Evolutionary conservation across 805 yeast species (phyloP).

Genomic region (Candida ipomoeae): DNA sequence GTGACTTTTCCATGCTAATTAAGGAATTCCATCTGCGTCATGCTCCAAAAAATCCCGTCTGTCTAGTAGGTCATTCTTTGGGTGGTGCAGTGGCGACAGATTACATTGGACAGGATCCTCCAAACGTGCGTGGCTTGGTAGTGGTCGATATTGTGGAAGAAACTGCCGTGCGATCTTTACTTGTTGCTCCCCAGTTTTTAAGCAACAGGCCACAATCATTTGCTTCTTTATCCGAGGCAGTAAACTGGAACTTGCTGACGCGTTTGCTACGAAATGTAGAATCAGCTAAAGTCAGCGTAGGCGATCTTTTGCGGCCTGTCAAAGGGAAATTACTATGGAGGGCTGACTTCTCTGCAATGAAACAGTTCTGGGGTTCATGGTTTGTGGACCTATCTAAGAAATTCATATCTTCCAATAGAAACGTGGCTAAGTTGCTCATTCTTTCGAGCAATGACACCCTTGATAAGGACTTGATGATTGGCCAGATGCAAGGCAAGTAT

Average conservation of each 20-base stretch:
- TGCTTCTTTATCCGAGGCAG: constrained; percentile 49
- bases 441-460: constrained; percentile 87
- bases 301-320: constrained; percentile 47
- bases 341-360: constrained; percentile 57
- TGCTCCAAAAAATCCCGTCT: constrained; percentile 27
- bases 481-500: constrained; percentile 97
- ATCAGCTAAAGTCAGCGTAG: constrained; percentile 77
- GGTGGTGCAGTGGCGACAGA: constrained; percentile 84
- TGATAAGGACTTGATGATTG: constrained; percentile 82
- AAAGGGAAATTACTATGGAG: constrained; percentile 47
- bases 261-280: constrained; percentile 49
- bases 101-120: constrained; percentile 29
- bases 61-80: constrained; percentile 82
- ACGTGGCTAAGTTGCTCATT: constrained; percentile 61
- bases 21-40: constrained; percentile 27
- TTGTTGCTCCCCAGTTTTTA: constrained; percentile 64
- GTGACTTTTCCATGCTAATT: constrained; percentile 55
- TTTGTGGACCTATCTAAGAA: constrained; percentile 60
- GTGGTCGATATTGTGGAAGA: constrained; percentile 94
- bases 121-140: constrained; percentile 57
- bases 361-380: constrained; percentile 80
- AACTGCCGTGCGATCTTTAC: constrained; percentile 70
- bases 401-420: constrained; percentile 26
- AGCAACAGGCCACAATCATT: constrained; percentile 62
- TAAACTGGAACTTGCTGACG: constrained; percentile 75